Conservation (phyloP, 139 green algal genomes). For the Asterochloris sp. region DNA sequence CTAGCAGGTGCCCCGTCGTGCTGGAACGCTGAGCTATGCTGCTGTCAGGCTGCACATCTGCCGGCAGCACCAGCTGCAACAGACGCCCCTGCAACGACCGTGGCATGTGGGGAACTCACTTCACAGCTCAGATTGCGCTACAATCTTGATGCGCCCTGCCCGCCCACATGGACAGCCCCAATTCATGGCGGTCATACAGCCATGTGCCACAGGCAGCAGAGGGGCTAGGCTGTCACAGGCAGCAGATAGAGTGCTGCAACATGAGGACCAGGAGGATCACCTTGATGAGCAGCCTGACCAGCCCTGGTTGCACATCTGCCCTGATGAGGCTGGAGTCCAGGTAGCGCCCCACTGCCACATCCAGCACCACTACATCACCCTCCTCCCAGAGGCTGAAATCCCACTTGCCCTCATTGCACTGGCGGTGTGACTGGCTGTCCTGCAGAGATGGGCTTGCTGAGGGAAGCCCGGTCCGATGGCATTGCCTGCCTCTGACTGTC, state of each 20-base stretch:
- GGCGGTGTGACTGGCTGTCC: constrained; percentile 40
- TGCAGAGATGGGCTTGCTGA: background rate
- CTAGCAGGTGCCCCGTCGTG: constrained; percentile 57
- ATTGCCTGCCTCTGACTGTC: background rate
- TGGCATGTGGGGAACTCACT: background rate
- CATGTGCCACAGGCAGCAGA: background rate
- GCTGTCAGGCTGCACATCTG: constrained; percentile 59
- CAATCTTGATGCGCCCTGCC: background rate
- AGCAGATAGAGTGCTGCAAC: background rate
- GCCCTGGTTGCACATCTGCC: constrained; percentile 75
- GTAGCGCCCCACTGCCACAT: constrained; percentile 72
- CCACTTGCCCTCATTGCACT: constrained; percentile 81
- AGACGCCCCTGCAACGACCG: constrained; percentile 43
- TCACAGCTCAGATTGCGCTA: background rate
- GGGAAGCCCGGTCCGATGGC: background rate
- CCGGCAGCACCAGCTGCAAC: constrained; percentile 78
- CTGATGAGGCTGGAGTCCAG: constrained; percentile 78
- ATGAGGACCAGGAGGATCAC: background rate
- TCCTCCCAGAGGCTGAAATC: constrained; percentile 72
- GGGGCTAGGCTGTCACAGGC: background rate
- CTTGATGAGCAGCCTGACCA: constrained; percentile 82
- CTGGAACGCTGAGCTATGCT: constrained; percentile 58
- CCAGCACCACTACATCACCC: constrained; percentile 56
- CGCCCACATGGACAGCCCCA: background rate
- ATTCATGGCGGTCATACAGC: background rate